These are phyloP conservation scores for Ampelocalamus luodianensis DNA, from an alignment of 176 grass and related monocot species.

Conservation along the genomic window DNA sequence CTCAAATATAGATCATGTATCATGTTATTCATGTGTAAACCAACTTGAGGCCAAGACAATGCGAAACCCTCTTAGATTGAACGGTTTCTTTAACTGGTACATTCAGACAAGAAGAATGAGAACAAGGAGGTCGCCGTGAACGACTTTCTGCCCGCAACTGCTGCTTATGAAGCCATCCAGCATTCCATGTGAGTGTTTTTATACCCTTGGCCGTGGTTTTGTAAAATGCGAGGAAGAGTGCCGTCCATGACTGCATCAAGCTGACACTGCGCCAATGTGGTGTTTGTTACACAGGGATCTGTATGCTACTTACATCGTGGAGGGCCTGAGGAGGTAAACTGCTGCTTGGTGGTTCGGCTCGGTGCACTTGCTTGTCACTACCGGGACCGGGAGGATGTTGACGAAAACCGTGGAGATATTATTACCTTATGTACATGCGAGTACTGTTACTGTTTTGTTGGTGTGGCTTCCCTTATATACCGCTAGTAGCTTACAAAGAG, in stretches of 20 bases:
- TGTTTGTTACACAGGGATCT: slow-evolving; percentile 70
- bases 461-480: not conserved
- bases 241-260: not conserved
- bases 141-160: slow-evolving; percentile 72
- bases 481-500: not conserved
- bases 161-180: slow-evolving; percentile 74
- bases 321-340: slow-evolving; percentile 84
- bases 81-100: slow-evolving; percentile 43
- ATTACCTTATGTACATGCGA: not conserved
- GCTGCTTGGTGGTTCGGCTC: not conserved
- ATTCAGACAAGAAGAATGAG: slow-evolving; percentile 98
- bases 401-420: slow-evolving; percentile 32
- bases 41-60: not conserved
- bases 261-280: not conserved
- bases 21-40: not conserved
- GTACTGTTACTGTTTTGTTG: slow-evolving; percentile 29
- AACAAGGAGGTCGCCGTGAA: slow-evolving; percentile 98
- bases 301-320: slow-evolving; percentile 89
- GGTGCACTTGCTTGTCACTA: not conserved
- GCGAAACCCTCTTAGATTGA: slow-evolving; percentile 11
- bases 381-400: slow-evolving; percentile 33
- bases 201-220: not conserved
- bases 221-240: not conserved
- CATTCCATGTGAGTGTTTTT: slow-evolving; percentile 73
- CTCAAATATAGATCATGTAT: not conserved